These are phyloP conservation scores for Citrus glauca DNA, from an alignment of 345 rosid species.

Conservation along the genomic window DNA sequence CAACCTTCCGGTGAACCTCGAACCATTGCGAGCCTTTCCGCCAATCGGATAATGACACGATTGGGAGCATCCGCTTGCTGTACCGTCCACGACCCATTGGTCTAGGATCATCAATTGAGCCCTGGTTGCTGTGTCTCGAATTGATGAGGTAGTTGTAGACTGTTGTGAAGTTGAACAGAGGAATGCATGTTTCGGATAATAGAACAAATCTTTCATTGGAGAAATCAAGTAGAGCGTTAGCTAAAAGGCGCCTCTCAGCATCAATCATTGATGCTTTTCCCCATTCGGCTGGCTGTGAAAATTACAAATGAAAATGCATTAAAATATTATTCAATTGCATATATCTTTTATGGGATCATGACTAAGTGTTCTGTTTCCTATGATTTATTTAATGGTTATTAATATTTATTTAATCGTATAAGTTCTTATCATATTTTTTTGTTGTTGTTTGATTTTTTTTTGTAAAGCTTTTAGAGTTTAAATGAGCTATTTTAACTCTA, in stretches of 20 bases:
- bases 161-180: constrained; percentile 31
- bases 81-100: constrained; percentile 28
- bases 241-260: constrained; percentile 31
- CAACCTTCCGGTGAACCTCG: constrained; percentile 19
- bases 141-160: constrained; percentile 27
- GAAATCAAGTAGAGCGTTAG: constrained; percentile 29
- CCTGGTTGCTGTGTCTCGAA: constrained; percentile 22
- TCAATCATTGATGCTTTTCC: constrained; percentile 33
- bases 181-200: constrained; percentile 37
- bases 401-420: accelerated
- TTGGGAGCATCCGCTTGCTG: constrained; percentile 30
- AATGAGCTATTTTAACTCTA: too few relatives aligned
- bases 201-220: constrained; percentile 32
- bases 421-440: too few relatives aligned
- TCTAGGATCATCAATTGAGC: constrained; percentile 26
- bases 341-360: too few relatives aligned
- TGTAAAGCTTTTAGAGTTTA: too few relatives aligned
- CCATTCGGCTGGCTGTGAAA: constrained; percentile 30
- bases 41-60: constrained; percentile 24
- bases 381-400: too few relatives aligned
- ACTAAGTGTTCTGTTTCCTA: too few relatives aligned
- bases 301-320: not conserved
- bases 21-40: constrained; percentile 37
- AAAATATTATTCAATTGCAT: too few relatives aligned
- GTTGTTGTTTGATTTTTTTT: too few relatives aligned